These are phyloP conservation scores for Hysterium pulicare DNA, from an alignment of 2,329 filamentous ascomycete genomes.

Conservation along the genomic window DNA sequence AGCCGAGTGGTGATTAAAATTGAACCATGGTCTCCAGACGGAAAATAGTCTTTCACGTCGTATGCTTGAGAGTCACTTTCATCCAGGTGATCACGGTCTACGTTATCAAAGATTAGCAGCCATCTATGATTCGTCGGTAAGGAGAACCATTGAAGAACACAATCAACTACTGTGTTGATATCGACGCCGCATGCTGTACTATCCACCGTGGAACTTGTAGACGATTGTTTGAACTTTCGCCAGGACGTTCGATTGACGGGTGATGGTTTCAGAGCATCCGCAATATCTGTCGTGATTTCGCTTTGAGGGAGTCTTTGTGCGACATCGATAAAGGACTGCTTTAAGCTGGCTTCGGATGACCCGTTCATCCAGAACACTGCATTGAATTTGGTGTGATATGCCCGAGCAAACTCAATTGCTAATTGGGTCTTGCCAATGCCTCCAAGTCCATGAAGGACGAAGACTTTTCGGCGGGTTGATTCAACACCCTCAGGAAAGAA, in stretches of 20 bases:
- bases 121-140: conserved; percentile 11
- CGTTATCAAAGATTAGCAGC: conserved; percentile 20
- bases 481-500: conserved; percentile 5
- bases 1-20: conserved; percentile 19
- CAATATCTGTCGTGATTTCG: conserved; percentile 9
- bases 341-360: conserved; percentile 10
- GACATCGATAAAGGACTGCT: conserved; percentile 12
- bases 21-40: conserved; percentile 14
- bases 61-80: conserved; percentile 13
- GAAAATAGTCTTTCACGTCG: conserved; percentile 15
- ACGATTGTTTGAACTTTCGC: no score
- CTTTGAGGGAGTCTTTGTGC: conserved; percentile 11
- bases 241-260: no score
- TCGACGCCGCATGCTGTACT: no score
- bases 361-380: conserved; percentile 16
- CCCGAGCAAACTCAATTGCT: conserved; percentile 12
- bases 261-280: conserved; percentile 10
- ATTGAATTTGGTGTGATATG: conserved; percentile 11
- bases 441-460: conserved; percentile 14
- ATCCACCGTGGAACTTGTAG: no score
- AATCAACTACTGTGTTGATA: conserved; percentile 10
- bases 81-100: conserved; percentile 13
- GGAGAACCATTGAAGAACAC: conserved; percentile 16
- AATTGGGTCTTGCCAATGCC: conserved; percentile 16
- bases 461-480: conserved; percentile 20